Base-by-base conservation (phyloP, 2,329 filamentous ascomycete genomes). In the Colletotrichum liriopes region DNA sequence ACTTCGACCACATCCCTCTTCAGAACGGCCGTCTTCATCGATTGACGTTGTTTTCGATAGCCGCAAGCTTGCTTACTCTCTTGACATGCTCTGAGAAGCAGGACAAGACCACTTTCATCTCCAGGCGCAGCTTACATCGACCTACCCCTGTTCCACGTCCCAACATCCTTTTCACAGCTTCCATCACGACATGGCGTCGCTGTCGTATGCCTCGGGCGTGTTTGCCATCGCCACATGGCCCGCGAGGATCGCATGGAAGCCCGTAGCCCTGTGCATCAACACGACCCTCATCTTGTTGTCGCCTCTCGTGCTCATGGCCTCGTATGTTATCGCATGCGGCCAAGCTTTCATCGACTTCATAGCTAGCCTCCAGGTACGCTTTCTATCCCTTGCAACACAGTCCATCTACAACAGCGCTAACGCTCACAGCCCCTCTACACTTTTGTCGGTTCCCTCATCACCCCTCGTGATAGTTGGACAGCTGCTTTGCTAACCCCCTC, bases 361-460 rank as follows among this genome's bases (percentile, higher is more conserved):
- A 1, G 69, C 74, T 8, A 78, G 78, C 43, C 77, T 85, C 37
- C 77, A 84, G 79, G 84, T 85, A 67, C 74, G 80, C 67, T 54
- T 1, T 43, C 32, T 23, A 65, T 65, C 66, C 70, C 70, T 72
- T 72, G 39, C 35, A 63, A 71, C 14, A 14, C 32, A n/a, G 12
- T 12, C 23, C 23, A 20, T 55, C 23, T 14, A 49, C 41, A 20
- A 16, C 47, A 2, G 18, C 39, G 43, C 26, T 29, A 61, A 55
- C 37, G 20, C 20, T 23, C 32, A 37, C 39, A 85, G 84, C 82
- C 84, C 4, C 65, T 86, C 5, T 86, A 86, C 63, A 83, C 79
- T 3, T 86, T 84, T 76, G 84, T 86, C 77, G 72, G 83, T 74
- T 20, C 32, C 14, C 51, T 20, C 14, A 32, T 26, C 29, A n/a